A percentile compares a stretch with the other conserved stretches of the same genome.
Conservation (phyloP, 1,284 basidiomycete species). For the Polyporus tsugae region DNA sequence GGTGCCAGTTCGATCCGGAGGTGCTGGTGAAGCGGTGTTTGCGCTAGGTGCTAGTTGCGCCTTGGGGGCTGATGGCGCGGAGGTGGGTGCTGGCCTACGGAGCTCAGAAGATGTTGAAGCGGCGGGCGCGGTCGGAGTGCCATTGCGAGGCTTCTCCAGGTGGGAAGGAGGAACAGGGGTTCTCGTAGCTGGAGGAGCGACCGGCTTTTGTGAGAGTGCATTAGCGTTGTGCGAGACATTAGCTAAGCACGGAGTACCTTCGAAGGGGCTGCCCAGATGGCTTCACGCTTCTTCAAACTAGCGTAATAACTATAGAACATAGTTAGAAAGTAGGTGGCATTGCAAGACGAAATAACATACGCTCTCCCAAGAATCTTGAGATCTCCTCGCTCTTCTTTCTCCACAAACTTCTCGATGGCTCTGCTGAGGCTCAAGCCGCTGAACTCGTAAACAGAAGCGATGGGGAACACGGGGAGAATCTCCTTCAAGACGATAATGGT, state of each 20-base stretch:
- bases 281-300: constrained; percentile 73
- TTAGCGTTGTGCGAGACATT: constrained; percentile 41
- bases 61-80: constrained; percentile 66
- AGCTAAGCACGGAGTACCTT: constrained; percentile 28
- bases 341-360: constrained; percentile 50
- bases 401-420: constrained; percentile 74
- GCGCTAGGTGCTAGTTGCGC: constrained; percentile 46
- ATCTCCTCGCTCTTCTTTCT: constrained; percentile 81
- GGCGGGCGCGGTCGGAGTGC: constrained; percentile 44
- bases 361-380: constrained; percentile 84
- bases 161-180: constrained; percentile 38
- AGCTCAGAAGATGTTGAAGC: constrained; percentile 32
- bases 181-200: constrained; percentile 48
- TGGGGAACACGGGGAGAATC: constrained; percentile 87
- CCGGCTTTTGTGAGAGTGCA: constrained; percentile 33
- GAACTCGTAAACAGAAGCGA: constrained; percentile 62
- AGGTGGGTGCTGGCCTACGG: constrained; percentile 46
- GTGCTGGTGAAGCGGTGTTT: constrained; percentile 35
- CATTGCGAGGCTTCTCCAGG: constrained; percentile 51
- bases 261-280: constrained; percentile 59
- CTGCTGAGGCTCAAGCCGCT: constrained; percentile 67
- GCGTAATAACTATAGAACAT: constrained; percentile 65
- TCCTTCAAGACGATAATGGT: constrained; percentile 90
- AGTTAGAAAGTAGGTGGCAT: neutral
- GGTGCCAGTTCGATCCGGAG: constrained; percentile 29